Base-by-base conservation (phyloP, 1,284 basidiomycete species). In the Fomitopsis pinicola region DNA sequence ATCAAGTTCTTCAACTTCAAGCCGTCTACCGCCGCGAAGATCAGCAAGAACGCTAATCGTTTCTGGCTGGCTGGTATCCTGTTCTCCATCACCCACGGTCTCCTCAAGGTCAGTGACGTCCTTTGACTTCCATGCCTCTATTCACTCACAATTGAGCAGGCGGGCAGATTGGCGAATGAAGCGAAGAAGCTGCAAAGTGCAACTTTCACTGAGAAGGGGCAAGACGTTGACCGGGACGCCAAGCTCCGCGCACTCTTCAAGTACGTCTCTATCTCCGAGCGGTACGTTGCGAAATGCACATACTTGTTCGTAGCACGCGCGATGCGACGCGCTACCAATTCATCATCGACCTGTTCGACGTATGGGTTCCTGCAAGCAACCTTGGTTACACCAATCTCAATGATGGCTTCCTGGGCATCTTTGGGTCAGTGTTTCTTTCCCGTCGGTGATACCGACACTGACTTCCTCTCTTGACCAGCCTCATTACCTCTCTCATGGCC, bases 11-110 rank as follows among this genome's bases (percentile, higher is more conserved):
- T 92, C 60, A 82, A 73, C 60, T 74, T 93, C 61, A 77, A 81
- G 55, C 83, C 88, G 42, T 86, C 87, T 57, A 90, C 87, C 36
- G 81, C 86, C 15, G 80, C 86, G 62, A 84, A 79, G 66, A 79
- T 95, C 58, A 78, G 84, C 64, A 91, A 87, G 73, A 81, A 86
- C 42, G 89, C 95, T 5, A 91, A 91, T 72, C 86, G 91, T 58
- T 92, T 95, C 77, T 99, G 97, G 97, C 80, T 98, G 48, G 81
- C 88, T 10, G 97, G 96, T 2, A 94, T 98, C 66, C 64, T 88
- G 36, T 86, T 93, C 69, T 94, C 90, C 69, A 80, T 95, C 50
- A 75, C 83, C 17, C 82, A 89, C 67, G 82, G 85, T 42, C 72
- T 88, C 45, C 70, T 91, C 70, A 92, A 92, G 80, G 90, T 87